Percentiles rank a stretch among this genome's conserved stretches.
phyloP scores from a whole-genome alignment of 2,329 filamentous ascomycete species.

The Ophiostoma australiae region DNA sequence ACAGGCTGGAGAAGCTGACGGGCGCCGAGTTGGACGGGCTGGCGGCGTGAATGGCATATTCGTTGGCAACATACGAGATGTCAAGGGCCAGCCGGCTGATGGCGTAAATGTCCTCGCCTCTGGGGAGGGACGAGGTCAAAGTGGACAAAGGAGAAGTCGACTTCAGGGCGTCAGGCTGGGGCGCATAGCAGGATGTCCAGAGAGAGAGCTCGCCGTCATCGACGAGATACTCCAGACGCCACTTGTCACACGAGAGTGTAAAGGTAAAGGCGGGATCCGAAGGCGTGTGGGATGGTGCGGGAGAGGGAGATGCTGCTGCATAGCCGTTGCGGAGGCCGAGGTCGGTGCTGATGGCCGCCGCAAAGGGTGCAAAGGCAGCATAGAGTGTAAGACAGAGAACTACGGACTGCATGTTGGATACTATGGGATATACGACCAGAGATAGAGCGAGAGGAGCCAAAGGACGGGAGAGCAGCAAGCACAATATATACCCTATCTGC shows the following conservation, averaged over 20 bases:
- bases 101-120: neutral
- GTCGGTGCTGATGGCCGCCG: neutral
- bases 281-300: neutral
- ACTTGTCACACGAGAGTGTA: conserved; percentile 17
- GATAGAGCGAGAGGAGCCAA: neutral
- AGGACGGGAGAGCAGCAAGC: neutral
- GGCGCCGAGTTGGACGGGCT: conserved; percentile 22
- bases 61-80: conserved; percentile 18
- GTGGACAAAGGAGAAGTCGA: conserved; percentile 8
- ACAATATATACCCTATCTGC: neutral
- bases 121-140: neutral
- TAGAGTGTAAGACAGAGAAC: neutral
- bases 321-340: neutral
- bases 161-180: neutral
- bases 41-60: conserved; percentile 16
- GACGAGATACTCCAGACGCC: conserved; percentile 17
- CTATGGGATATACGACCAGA: neutral
- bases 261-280: conserved; percentile 21
- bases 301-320: neutral
- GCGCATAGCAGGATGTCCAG: conserved; percentile 10
- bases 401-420: neutral
- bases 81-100: conserved; percentile 18
- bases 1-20: conserved; percentile 19
- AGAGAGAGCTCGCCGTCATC: neutral
- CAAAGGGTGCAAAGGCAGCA: neutral